phyloP scores from a whole-genome alignment of 176 grass and related monocot genomes.

The Luzula sylvatica region DNA sequence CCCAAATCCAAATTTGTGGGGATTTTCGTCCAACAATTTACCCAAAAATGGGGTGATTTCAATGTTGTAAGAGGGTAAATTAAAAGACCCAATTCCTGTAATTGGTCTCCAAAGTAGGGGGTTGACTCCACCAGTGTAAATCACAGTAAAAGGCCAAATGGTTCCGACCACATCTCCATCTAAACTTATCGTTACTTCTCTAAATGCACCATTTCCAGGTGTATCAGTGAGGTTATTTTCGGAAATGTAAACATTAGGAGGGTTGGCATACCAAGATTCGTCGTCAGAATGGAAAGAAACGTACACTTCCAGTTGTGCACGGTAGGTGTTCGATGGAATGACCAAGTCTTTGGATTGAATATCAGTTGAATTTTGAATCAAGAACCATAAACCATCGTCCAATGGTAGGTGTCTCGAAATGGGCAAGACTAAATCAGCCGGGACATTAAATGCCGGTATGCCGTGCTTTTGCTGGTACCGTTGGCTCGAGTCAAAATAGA shows the following conservation, averaged over 20 bases:
- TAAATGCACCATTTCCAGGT: conserved; percentile 43
- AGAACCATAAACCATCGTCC: conserved; percentile 65
- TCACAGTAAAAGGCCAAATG: conserved; percentile 78
- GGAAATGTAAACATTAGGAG: conserved; percentile 19
- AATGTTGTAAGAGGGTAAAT: conserved; percentile 65
- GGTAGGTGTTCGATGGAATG: conserved; percentile 50
- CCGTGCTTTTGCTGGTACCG: background rate
- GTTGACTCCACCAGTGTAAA: conserved; percentile 66
- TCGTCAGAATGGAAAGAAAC: conserved; percentile 49
- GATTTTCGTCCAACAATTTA: conserved; percentile 42
- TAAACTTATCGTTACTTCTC: conserved; percentile 48
- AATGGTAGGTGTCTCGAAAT: conserved; percentile 44
- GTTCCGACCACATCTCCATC: conserved; percentile 56
- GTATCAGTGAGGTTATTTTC: conserved; percentile 27
- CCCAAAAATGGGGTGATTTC: conserved; percentile 70
- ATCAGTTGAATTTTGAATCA: conserved; percentile 33
- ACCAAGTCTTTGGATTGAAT: conserved; percentile 26
- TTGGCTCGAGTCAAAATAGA: conserved; percentile 43
- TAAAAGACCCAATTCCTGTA: conserved; percentile 73
- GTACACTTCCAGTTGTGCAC: conserved; percentile 67
- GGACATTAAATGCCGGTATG: conserved; percentile 27
- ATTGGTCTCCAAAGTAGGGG: conserved; percentile 67
- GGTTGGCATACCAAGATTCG: conserved; percentile 75
- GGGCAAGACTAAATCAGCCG: conserved; percentile 55
- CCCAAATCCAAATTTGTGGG: conserved; percentile 43